phyloP scores from a whole-genome alignment of 352 stramenopile species.

The Labyrinthula sp. region DNA sequence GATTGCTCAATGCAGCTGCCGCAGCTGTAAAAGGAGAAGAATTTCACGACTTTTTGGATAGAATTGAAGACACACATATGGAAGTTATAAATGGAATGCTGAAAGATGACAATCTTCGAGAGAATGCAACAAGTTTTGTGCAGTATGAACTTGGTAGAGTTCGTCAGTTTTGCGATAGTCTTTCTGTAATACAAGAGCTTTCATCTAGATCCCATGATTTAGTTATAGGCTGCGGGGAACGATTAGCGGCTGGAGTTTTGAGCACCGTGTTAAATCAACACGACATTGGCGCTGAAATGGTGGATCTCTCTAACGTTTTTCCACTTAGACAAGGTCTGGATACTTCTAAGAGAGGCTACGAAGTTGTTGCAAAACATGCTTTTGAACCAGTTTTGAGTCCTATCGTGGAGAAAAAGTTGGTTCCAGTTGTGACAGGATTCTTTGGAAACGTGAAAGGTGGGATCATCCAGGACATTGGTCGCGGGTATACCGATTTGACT shows the following conservation, averaged over 20 bases:
- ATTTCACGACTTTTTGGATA: slow-evolving; percentile 19
- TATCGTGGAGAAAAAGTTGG: slow-evolving; percentile 9
- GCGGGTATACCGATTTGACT: slow-evolving; percentile 26
- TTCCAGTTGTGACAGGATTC: slow-evolving; percentile 23
- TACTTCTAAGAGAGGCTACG: slow-evolving; percentile 17
- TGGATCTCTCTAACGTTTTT: slow-evolving; percentile 26
- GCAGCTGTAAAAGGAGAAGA: slow-evolving; percentile 12
- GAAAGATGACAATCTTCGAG: slow-evolving; percentile 11
- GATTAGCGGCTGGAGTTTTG: slow-evolving; percentile 11
- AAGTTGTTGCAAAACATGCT: slow-evolving; percentile 21
- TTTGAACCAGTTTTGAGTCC: slow-evolving; percentile 21
- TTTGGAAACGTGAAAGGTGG: slow-evolving; percentile 23
- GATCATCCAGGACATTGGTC: slow-evolving; percentile 27
- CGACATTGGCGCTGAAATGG: slow-evolving; percentile 6
- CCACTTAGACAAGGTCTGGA: slow-evolving; percentile 19
- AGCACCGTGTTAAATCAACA: slow-evolving; percentile 15
- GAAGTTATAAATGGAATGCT: slow-evolving; percentile 28
- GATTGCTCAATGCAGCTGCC: slow-evolving; percentile 14
- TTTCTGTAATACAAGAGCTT: slow-evolving; percentile 25
- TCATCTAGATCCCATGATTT: slow-evolving; percentile 24
- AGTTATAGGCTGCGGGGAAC: slow-evolving; percentile 26
- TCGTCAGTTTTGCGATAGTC: slow-evolving; percentile 26
- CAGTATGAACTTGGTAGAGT: slow-evolving; percentile 23
- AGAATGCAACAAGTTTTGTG: slow-evolving; percentile 19
- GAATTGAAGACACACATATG: slow-evolving; percentile 28